Base-by-base conservation (phyloP, 2,329 filamentous ascomycete genomes). In the Colletotrichum limetticola region DNA sequence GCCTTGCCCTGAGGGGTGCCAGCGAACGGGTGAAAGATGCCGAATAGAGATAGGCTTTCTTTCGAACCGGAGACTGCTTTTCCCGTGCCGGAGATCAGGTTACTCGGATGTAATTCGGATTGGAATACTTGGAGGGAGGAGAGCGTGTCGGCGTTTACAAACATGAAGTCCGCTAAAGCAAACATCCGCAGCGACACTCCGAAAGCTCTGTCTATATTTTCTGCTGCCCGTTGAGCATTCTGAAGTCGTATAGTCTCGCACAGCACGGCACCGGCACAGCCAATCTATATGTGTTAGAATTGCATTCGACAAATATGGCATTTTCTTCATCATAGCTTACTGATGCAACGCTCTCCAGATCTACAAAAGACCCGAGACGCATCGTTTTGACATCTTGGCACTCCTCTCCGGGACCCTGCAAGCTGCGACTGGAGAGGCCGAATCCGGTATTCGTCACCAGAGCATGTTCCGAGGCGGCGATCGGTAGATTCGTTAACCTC, bases 231-330 rank as follows among this genome's bases (percentile, higher is more conserved):
- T 14, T 28, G 35, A 7, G 12, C 12, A 14, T 60, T 59, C 6
- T 52, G 30, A 12, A 66, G 16, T n/a, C 94, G 91, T 77, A 94
- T 91, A 28, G 98, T 82, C 75, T 97, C 94, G 5, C 89, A 88
- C n/a, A 98, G 83, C 2, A 98, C 84, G 30, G 95, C 95, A n/a
- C 95, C 95, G 30, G 93, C 93, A 82, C 97, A 98, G 3, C 94
- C 94, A 60, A 97, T 86, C 85, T 91, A 53, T 1, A 9, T 6
- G 1, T 12, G 53, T 66, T 9, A 68, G 64, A 32, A 24, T 5
- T 16, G 5, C 11, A 35, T 26, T 22, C 19, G 1, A 19, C 5
- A 3, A 3, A 14, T 16, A 3, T n/a, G 30, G 37, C 35, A 61
- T 28, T 35, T 35, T 8, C 8, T 46, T 42, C 11, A 66, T 66